Base-by-base conservation (phyloP, 306 rosid genomes). In the Begonia peltatifolia region DNA sequence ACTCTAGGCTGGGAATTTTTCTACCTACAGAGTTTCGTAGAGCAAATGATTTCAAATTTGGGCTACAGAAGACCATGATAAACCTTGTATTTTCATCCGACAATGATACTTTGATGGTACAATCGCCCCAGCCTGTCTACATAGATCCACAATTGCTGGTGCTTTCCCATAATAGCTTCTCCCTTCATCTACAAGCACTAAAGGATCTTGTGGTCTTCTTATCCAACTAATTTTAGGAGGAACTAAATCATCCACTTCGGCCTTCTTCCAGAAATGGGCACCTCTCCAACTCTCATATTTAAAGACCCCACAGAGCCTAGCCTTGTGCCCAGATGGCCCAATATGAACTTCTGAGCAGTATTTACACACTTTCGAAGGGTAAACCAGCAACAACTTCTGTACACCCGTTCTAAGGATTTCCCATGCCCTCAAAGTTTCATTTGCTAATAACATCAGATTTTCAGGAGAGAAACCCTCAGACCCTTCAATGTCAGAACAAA, bases 321-420 rank as follows among this genome's bases (percentile, higher is more conserved):
- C 92, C 76, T 63, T 70, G 66, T 86, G 94, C 42, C 96, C 99
- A 35, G 94, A 83, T 8, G 79, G 94, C 65, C 99, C 94, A 64
- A 83, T 68, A 56, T 85, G 97, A 68, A 89, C 87, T 71, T 89
- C 80, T 9, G 87, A 80, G 78, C 94, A 89, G 64, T 76, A 43
- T 67, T 82, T 80, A 70, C 94, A 89, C 62, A 89, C 90, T 72
- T 89, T 89, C 25, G 71, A 71, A 12, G 94, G 83, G 77, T 89
- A 78, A 63, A 66, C 90, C 65, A 78, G 54, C 71, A 89, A 58
- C 71, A 85, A 66, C 66, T 71, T 89, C 66, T 72, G 68, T 65
- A 89, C 78, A 5, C 95, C 85, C 25, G 76, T 63, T 79, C 87
- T 78, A 53, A 82, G 73, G 22, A 61, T 63, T 61, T 89, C 94